Conservation (phyloP, 2,329 filamentous ascomycete species). For the Aspergillus clavatus region DNA sequence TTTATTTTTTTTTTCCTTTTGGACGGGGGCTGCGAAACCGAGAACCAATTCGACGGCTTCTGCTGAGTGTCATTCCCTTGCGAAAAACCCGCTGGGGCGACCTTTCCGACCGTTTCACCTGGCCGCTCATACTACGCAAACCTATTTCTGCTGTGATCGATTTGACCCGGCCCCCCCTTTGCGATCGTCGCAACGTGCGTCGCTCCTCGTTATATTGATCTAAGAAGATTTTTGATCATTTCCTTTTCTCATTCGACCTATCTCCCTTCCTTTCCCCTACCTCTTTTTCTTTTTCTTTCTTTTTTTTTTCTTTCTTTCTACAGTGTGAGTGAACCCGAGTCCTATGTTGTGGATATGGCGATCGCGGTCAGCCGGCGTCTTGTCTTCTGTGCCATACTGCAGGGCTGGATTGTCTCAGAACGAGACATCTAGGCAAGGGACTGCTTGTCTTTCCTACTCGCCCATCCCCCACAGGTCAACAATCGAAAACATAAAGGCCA, state of each 20-base stretch:
- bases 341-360: slow-evolving; percentile 8
- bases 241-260: no score
- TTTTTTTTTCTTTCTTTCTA: background rate
- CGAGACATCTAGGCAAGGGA: slow-evolving; percentile 9
- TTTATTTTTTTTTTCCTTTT: background rate
- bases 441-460: slow-evolving; percentile 7
- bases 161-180: background rate
- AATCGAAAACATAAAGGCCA: slow-evolving; percentile 5
- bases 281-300: background rate
- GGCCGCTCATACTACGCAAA: background rate
- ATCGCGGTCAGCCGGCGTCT: slow-evolving; percentile 6
- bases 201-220: no score
- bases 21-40: no score
- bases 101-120: background rate
- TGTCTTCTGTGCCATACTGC: slow-evolving; percentile 11
- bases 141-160: background rate
- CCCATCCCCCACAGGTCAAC: slow-evolving; percentile 5
- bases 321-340: slow-evolving; percentile 6
- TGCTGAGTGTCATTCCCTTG: background rate
- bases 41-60: no score
- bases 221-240: slow-evolving; percentile 8
- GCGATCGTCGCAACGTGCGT: background rate
- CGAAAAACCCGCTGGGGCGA: background rate
- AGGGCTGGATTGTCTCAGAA: slow-evolving; percentile 15
- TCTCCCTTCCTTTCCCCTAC: no score